Evolutionary conservation across 257 asterid species (phyloP).

Genomic region (Agastache rugosa): DNA sequence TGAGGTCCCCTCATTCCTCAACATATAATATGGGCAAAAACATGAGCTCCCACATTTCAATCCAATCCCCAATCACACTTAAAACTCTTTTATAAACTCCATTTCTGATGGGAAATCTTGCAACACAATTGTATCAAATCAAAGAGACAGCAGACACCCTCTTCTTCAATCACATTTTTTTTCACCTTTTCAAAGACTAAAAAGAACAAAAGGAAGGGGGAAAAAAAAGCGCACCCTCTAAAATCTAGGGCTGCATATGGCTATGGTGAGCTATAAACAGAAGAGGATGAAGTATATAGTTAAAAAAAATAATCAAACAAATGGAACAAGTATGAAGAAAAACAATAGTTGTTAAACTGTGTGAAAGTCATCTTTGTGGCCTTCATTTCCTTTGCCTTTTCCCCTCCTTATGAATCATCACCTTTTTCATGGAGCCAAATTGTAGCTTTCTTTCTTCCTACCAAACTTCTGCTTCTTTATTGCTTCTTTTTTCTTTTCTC

Average conservation of each 20-base stretch:
- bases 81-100: slow-evolving; percentile 40
- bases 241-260: slow-evolving; percentile 64
- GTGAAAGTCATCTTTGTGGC: slow-evolving; percentile 43
- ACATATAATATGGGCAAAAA: slow-evolving; percentile 18
- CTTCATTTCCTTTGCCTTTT: slow-evolving; percentile 39
- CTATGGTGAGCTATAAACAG: slow-evolving; percentile 36
- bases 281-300: slow-evolving; percentile 18
- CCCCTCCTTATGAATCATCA: slow-evolving; percentile 28
- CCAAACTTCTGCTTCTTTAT: slow-evolving; percentile 37
- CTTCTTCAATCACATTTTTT: slow-evolving; percentile 32
- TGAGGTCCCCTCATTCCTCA: slow-evolving; percentile 25
- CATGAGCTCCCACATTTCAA: slow-evolving; percentile 44
- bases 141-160: slow-evolving; percentile 41
- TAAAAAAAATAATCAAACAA: slow-evolving; percentile 35
- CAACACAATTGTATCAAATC: slow-evolving; percentile 59
- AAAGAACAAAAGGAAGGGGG: slow-evolving; percentile 19
- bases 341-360: slow-evolving; percentile 43
- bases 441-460: slow-evolving; percentile 29
- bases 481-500: background rate
- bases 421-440: slow-evolving; percentile 4
- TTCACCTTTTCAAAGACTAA: slow-evolving; percentile 24
- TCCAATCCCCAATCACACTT: slow-evolving; percentile 49
- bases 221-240: slow-evolving; percentile 53
- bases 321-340: slow-evolving; percentile 39
- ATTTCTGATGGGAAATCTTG: slow-evolving; percentile 39